These are phyloP conservation scores for Claviceps spartinae DNA, from an alignment of 2,329 filamentous ascomycete genomes.

Conservation along the genomic window DNA sequence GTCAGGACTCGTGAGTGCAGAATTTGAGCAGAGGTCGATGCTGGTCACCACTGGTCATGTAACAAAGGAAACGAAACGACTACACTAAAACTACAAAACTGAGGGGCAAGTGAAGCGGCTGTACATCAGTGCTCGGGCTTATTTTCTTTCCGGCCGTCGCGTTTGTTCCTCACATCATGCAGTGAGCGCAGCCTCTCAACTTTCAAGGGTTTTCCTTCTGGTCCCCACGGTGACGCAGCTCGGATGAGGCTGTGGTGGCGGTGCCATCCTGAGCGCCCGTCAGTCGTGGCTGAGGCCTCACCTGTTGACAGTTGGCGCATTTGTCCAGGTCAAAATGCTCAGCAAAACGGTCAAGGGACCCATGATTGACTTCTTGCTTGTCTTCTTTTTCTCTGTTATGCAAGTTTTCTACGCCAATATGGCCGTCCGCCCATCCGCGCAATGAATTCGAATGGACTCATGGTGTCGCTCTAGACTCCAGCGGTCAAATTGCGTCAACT, in stretches of 20 bases:
- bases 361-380: too few relatives aligned
- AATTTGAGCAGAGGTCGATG: too few relatives aligned
- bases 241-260: not conserved
- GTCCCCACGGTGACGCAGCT: constrained; percentile 14
- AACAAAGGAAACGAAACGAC: not conserved
- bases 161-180: not conserved
- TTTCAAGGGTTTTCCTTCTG: not conserved
- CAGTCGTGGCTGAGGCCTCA: not conserved
- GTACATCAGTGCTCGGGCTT: not conserved
- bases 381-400: too few relatives aligned
- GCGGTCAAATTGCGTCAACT: too few relatives aligned
- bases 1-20: too few relatives aligned
- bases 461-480: too few relatives aligned
- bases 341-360: too few relatives aligned
- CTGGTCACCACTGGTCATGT: too few relatives aligned
- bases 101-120: not conserved
- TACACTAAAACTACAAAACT: not conserved
- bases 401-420: too few relatives aligned
- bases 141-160: not conserved
- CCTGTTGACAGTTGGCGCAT: not conserved
- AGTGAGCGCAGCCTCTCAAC: not conserved
- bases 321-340: too few relatives aligned
- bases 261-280: not conserved
- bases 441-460: too few relatives aligned
- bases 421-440: too few relatives aligned